Evolutionary conservation across 2,329 filamentous ascomycete genomes (phyloP).

Genomic region (Plenodomus biglobosus): DNA sequence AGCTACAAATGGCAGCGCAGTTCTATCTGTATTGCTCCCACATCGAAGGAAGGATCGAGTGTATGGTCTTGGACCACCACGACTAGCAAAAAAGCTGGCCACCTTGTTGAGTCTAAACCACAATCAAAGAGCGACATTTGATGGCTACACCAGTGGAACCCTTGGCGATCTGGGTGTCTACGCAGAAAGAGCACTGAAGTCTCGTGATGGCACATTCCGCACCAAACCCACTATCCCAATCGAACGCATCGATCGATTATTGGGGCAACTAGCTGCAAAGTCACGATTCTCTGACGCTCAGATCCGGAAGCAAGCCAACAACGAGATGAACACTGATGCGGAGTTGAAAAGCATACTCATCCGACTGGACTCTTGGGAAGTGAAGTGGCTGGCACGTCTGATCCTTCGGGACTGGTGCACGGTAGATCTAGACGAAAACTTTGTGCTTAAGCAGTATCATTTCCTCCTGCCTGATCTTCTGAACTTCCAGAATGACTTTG

Average conservation of each 20-base stretch:
- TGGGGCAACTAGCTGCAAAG: slow-evolving; percentile 67
- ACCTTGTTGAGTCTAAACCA: slow-evolving; percentile 66
- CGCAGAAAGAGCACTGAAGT: slow-evolving; percentile 64
- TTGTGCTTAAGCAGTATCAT: slow-evolving; percentile 65
- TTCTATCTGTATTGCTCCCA: slow-evolving; percentile 76
- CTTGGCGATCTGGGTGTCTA: slow-evolving; percentile 71
- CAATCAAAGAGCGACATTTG: slow-evolving; percentile 62
- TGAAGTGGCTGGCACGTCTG: slow-evolving; percentile 85
- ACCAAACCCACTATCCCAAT: slow-evolving; percentile 54
- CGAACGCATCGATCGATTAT: slow-evolving; percentile 69
- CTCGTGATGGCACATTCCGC: slow-evolving; percentile 54
- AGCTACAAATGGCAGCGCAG: slow-evolving; percentile 60
- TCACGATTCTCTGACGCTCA: slow-evolving; percentile 70
- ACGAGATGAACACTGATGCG: slow-evolving; percentile 23
- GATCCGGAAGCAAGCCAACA: slow-evolving; percentile 25
- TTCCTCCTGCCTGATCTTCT: slow-evolving; percentile 69
- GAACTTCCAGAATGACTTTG: slow-evolving; percentile 68
- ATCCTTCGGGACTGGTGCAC: slow-evolving; percentile 76
- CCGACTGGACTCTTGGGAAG: slow-evolving; percentile 60
- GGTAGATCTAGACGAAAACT: slow-evolving; percentile 60
- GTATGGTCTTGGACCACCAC: slow-evolving; percentile 66
- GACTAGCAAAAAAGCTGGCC: slow-evolving; percentile 67
- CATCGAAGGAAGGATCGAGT: slow-evolving; percentile 76
- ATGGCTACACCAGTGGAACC: slow-evolving; percentile 61
- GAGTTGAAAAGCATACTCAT: slow-evolving; percentile 49